These are phyloP conservation scores for Xylaria sp. DNA, from an alignment of 2,329 filamentous ascomycete genomes.

Conservation along the genomic window DNA sequence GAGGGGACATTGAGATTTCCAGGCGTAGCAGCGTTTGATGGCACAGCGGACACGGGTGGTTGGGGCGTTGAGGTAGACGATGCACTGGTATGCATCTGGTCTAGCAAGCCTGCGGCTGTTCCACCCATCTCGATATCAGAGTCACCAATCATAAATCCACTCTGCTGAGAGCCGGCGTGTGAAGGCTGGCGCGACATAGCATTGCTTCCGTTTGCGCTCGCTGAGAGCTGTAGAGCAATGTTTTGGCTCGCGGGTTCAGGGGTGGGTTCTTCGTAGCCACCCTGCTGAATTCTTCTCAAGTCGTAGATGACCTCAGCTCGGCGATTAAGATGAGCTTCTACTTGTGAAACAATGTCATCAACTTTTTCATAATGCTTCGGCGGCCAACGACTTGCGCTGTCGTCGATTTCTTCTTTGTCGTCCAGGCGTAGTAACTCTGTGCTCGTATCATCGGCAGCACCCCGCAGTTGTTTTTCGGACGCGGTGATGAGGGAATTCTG, in stretches of 20 bases:
- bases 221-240: constrained; percentile 15
- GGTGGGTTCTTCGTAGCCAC: constrained; percentile 71
- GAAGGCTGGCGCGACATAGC: constrained; percentile 59
- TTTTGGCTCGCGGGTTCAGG: constrained; percentile 49
- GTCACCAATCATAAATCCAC: constrained; percentile 62
- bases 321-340: constrained; percentile 73
- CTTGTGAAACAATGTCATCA: constrained; percentile 74
- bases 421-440: constrained; percentile 69
- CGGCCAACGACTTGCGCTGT: constrained; percentile 47
- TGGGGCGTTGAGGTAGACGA: constrained; percentile 67
- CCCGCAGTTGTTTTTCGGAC: constrained; percentile 77
- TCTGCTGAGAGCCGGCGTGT: constrained; percentile 60
- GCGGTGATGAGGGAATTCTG: constrained; percentile 71
- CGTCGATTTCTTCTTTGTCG: constrained; percentile 57
- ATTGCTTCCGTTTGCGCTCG: constrained; percentile 33
- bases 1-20: constrained; percentile 54
- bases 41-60: constrained; percentile 59
- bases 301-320: constrained; percentile 68
- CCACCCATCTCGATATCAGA: constrained; percentile 69
- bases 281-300: constrained; percentile 76
- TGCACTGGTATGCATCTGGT: constrained; percentile 70
- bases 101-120: constrained; percentile 67
- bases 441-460: constrained; percentile 64
- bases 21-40: constrained; percentile 64
- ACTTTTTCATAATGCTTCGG: constrained; percentile 60